Percentiles rank a stretch among this genome's conserved stretches.
Conservation (phyloP, 108 stramenopile genomes). For the Cyclotella distinguenda region DNA sequence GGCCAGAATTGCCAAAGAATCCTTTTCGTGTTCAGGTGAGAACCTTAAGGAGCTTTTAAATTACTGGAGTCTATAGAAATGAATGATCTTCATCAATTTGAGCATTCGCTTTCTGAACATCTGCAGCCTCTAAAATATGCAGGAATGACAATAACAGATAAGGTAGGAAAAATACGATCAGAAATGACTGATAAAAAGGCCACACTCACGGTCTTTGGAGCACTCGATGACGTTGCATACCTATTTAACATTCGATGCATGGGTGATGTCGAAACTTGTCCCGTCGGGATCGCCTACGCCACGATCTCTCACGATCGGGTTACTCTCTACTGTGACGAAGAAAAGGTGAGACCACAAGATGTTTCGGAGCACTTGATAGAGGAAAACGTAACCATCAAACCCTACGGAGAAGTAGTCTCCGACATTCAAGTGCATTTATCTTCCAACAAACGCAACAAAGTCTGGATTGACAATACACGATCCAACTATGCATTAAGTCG, state of each 20-base stretch:
- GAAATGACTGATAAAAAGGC: slow-evolving; percentile 77
- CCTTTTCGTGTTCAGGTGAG: slow-evolving; percentile 84
- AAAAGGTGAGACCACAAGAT: slow-evolving; percentile 57
- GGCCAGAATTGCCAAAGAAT: slow-evolving; percentile 73
- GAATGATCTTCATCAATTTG: no score
- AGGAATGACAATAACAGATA: slow-evolving; percentile 76
- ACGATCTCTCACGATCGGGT: slow-evolving; percentile 74
- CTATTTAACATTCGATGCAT: slow-evolving; percentile 91
- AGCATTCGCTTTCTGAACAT: no score
- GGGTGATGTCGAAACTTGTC: slow-evolving; percentile 87
- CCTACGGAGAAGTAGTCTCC: slow-evolving; percentile 66
- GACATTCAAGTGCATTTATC: slow-evolving; percentile 63
- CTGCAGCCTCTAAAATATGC: slow-evolving; percentile 81
- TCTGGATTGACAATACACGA: slow-evolving; percentile 70
- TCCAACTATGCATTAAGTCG: slow-evolving; percentile 63
- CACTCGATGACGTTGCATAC: slow-evolving; percentile 96
- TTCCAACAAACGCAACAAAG: slow-evolving; percentile 45
- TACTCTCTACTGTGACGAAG: slow-evolving; percentile 70
- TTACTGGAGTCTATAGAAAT: no score
- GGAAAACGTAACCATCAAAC: slow-evolving; percentile 50
- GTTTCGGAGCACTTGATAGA: slow-evolving; percentile 65
- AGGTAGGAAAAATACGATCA: slow-evolving; percentile 71
- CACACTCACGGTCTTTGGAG: slow-evolving; percentile 83
- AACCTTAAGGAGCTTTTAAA: no score
- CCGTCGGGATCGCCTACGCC: slow-evolving; percentile 92